phyloP scores from a whole-genome alignment of 768 basidiomycete species.

The Russula sp. region DNA sequence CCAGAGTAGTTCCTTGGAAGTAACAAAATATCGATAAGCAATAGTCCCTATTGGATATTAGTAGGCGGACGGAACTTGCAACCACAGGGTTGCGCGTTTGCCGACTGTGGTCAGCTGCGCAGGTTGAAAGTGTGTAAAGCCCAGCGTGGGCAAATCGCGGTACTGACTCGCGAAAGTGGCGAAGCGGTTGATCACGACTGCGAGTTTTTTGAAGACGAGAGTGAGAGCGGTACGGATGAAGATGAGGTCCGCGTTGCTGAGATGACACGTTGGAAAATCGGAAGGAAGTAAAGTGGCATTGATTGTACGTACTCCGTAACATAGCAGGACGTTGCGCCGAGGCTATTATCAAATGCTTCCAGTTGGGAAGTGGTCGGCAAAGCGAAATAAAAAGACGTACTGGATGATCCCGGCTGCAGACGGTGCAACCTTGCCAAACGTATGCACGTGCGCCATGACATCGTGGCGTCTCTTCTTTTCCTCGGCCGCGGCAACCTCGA shows the following conservation, averaged over 20 bases:
- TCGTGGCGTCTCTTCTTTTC: constrained; percentile 98
- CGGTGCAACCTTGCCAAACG: constrained; percentile 90
- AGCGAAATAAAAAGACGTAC: constrained; percentile 42
- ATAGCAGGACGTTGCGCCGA: constrained; percentile 98
- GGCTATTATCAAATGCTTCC: constrained; percentile 41
- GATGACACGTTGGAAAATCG: neutral
- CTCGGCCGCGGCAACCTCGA: constrained; percentile 86
- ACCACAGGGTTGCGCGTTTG: constrained; percentile 94
- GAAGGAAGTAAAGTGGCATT: neutral
- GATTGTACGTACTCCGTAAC: constrained; percentile 80
- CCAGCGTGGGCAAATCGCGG: constrained; percentile 86
- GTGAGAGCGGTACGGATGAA: constrained; percentile 87
- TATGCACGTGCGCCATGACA: constrained; percentile 99
- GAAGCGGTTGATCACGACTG: constrained; percentile 84
- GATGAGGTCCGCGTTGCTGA: constrained; percentile 95
- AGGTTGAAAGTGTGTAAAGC: constrained; percentile 99
- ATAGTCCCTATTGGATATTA: neutral
- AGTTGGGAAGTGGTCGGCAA: neutral
- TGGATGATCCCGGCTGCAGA: constrained; percentile 96
- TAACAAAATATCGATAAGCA: neutral
- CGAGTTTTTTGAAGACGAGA: constrained; percentile 83
- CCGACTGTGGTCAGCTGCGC: constrained; percentile 98
- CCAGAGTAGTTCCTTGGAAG: constrained; percentile 86
- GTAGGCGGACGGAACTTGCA: constrained; percentile 58
- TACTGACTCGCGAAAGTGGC: constrained; percentile 81